Base-by-base conservation (phyloP, 495 filamentous ascomycete species). In the Podospora appendiculata region DNA sequence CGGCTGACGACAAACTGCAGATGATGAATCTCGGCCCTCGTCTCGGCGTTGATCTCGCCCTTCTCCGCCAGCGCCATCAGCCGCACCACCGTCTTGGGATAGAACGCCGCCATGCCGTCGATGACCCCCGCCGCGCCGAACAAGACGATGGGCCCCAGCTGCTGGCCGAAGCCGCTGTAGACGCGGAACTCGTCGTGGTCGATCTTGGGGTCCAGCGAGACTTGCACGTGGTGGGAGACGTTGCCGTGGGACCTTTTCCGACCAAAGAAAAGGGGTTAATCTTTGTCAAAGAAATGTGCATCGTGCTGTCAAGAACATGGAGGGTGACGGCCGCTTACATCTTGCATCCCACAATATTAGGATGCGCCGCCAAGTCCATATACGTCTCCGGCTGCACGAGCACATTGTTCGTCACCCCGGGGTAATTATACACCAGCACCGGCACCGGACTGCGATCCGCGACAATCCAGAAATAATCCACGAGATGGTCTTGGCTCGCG, bases 301-400 rank as follows among this genome's bases (percentile, higher is more conserved):
- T 3, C n/a, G 8, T 17, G 11, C 1, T 38, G 6, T 11, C 17
- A 41, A 48, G 19, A n/a, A n/a, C n/a, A n/a, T 4, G n/a, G 1
- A 40, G n/a, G 38, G 2, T 4, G 4, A 7, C 10, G 14, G 13
- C 35, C 11, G 50, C 65, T 55, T 46, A 67, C 61, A 86, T 79
- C 67, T 86, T 86, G 65, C 78, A 81, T 38, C 83, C 83, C 1
- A 85, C 81, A 48, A 86, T 82, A 47, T 81, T 82, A 13, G 71
- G 70, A 57, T 84, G 75, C 19, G 66, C 59, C 1, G 82, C 77
- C 16, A 86, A 70, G 5, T 54, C 58, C 18, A 68, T 72, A 59
- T 81, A 81, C 9, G 77, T 83, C 25, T 76, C 68, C 5, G 82
- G 77, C 11, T 70, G 56, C 45, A 85, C 69, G 33, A 70, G 67